Evolutionary conservation across 768 basidiomycete genomes (phyloP), one percentile per base, ranked within the genome.

Genomic region (Lactifluus hygrophoroides): DNA sequence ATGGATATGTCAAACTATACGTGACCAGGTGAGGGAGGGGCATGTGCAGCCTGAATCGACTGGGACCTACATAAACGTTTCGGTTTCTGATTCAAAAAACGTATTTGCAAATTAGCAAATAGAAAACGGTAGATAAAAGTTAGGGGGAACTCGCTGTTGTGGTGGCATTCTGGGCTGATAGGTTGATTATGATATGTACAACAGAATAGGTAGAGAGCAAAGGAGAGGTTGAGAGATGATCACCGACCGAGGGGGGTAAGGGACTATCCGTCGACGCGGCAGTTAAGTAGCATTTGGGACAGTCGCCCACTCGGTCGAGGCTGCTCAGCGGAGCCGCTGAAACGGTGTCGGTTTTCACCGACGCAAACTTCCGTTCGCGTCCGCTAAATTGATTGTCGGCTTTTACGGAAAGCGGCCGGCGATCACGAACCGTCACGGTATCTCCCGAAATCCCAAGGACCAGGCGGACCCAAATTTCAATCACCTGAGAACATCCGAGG

Each of bases 1-100:
- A 73, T 72, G 28, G 68, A 63, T 43, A 73, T 63, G 40, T 72
- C 71, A 49, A 73, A 71, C 69, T 72, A 61, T 10, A 38, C n/a
- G 50, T 28, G 35, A 30, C 19, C 5, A 34, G 35, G 47, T 45
- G 16, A 57, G 44, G n/a, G n/a, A n/a, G n/a, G n/a, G 35, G 16
- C 10, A 6, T 37, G n/a, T 46, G 28, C 23, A 9, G 17, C 19
- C 2, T 27, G 40, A 48, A 27, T 23, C 5, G 19, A 45, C 16
- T 16, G 34, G 16, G 30, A 45, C 62, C 17, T 17, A 63, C 62
- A 42, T 19, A 63, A n/a, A 63, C 60, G 37, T 61, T 48, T 23
- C 25, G 42, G 16, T 55, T 51, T 51, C 58, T 60, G 21, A 35
- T 34, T 6, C 4, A n/a, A 17, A 19, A 9, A 25, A 11, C 14